Evolutionary conservation across 371 early-diverging fungal genomes (phyloP), one percentile per base, ranked within the genome.

Genomic region (Rhizopus stolonifer): DNA sequence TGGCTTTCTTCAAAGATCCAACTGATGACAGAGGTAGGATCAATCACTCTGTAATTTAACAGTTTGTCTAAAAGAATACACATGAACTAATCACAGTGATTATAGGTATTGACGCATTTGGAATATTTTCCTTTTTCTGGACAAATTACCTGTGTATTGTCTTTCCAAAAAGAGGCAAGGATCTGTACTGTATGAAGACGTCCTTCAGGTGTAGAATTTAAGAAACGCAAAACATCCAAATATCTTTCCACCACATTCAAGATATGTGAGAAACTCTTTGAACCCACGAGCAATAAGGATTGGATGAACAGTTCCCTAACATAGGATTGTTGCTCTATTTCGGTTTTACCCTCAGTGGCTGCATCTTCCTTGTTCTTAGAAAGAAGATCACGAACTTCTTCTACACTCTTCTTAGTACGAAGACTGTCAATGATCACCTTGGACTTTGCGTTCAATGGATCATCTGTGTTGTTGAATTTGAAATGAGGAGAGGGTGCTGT

Each of bases 261-360:
- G 36, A 92, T 81, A 64, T 97, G 98, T 39, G 89, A 89, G 78
- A 97, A 94, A 67, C 90, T 90, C 70, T 96, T 95, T 70, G 88
- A 86, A 21, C 95, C 96, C 19, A 91, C 73, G 46, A 91, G 72
- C 53, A 95, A 72, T 39, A 94, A 77, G 52, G 86, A 88, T 60
- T 94, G 88, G 1, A 91, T 67, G 52, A 94, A 83, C 29, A 91
- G 71, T 17, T 93, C 87, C 31, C 83, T 83, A 18, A 77, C 82
- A 43, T 76, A 57, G 31, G 64, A 56, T 23, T 71, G 72, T 19
- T 84, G 78, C 49, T 72, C 67, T 9, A 54, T 48, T 4, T 65
- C 65, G 29, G 69, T 61, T 31, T 58, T 24, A 2, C 65, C 74
- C 36, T 72, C 64, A 10, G 61, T 58, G 0, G 56, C 67, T 52